Conservation (phyloP, 164 flowering plant genomes). For the Euptelea pleiosperma region DNA sequence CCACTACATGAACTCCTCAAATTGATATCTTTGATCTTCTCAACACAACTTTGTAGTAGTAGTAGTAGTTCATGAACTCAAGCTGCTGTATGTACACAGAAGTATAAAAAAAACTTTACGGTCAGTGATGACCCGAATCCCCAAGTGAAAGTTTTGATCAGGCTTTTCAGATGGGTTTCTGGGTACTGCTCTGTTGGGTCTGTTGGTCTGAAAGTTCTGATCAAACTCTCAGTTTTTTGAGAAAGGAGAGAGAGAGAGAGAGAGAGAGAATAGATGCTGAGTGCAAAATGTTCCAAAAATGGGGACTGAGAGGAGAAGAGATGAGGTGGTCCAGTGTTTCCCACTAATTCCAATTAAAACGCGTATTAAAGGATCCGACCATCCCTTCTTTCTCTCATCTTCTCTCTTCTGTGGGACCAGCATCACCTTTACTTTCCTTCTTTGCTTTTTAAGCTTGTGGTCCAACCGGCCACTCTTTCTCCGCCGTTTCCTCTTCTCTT, state of each 20-base stretch:
- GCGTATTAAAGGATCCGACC: conserved; percentile 10
- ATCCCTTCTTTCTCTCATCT: too few relatives aligned
- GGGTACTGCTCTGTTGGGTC: conserved; percentile 11
- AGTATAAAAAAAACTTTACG: too few relatives aligned
- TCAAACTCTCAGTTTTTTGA: not conserved
- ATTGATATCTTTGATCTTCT: too few relatives aligned
- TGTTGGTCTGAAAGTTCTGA: conserved; percentile 12
- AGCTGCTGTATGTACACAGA: too few relatives aligned
- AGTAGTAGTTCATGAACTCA: too few relatives aligned
- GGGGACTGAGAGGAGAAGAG: conserved; percentile 43
- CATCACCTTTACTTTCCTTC: too few relatives aligned
- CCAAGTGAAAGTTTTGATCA: conserved; percentile 32
- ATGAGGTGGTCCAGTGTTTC: conserved; percentile 53
- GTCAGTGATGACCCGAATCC: conserved; percentile 11
- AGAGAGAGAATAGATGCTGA: conserved; percentile 28
- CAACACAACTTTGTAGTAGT: too few relatives aligned
- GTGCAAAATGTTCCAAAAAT: conserved; percentile 34
- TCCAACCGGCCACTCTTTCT: too few relatives aligned
- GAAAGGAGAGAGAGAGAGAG: too few relatives aligned
- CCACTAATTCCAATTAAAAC: conserved; percentile 24
- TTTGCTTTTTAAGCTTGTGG: too few relatives aligned
- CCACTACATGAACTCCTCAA: conserved; percentile 47
- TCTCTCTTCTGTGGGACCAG: too few relatives aligned
- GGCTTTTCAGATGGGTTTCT: conserved; percentile 38
- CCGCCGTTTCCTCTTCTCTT: too few relatives aligned